phyloP scores from a whole-genome alignment of 2,329 filamentous ascomycete species.

The Colletotrichum endophyticum region DNA sequence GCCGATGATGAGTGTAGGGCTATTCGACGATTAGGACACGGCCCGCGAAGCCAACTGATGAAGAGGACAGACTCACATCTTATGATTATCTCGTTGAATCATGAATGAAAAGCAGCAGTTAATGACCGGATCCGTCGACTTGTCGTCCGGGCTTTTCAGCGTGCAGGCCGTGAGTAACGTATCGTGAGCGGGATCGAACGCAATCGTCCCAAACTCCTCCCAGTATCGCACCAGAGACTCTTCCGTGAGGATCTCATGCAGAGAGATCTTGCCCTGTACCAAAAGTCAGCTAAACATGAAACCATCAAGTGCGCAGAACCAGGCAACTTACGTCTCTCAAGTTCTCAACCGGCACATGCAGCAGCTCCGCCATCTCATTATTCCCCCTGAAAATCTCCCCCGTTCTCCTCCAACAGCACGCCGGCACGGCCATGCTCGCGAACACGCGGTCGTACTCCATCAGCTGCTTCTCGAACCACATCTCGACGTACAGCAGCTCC shows the following conservation, averaged over 20 bases:
- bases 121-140: conserved; percentile 73
- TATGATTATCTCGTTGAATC: conserved; percentile 91
- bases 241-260: conserved; percentile 96
- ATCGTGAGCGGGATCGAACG: conserved; percentile 92
- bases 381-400: conserved; percentile 98
- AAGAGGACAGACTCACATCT: conserved; percentile 85
- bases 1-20: conserved; percentile 92
- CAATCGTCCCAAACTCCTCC: conserved; percentile 98
- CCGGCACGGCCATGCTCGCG: conserved; percentile 97
- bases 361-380: conserved; percentile 97
- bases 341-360: conserved; percentile 89
- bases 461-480: conserved; percentile 97
- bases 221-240: conserved; percentile 96
- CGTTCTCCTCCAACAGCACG: conserved; percentile 95
- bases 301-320: neutral
- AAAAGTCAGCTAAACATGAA: conserved; percentile 9
- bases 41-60: too few relatives aligned
- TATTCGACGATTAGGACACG: too few relatives aligned
- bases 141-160: conserved; percentile 79
- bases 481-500: conserved; percentile 92
- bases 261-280: conserved; percentile 82
- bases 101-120: conserved; percentile 98
- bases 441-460: conserved; percentile 99
- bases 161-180: conserved; percentile 94
- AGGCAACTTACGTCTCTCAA: conserved; percentile 78